These are phyloP conservation scores for Lolium multiflorum DNA, from an alignment of 176 grass and related monocot species.

Conservation along the genomic window DNA sequence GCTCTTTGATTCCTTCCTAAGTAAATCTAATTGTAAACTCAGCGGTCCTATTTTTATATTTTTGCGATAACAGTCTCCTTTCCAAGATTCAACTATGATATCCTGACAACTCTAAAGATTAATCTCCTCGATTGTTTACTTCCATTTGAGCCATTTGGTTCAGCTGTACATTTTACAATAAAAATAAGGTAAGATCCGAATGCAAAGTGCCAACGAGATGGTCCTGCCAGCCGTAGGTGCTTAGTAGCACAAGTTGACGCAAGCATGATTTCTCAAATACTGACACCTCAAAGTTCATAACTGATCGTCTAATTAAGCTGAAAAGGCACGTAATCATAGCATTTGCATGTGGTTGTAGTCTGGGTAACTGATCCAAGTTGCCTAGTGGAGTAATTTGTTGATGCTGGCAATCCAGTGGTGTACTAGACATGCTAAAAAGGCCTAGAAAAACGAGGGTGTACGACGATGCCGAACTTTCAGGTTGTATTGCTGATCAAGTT, in stretches of 20 bases:
- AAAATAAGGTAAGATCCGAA: slow-evolving; percentile 25
- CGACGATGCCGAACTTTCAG: background rate
- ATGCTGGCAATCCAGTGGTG: background rate
- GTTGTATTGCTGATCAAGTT: slow-evolving; percentile 34
- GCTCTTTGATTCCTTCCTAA: background rate
- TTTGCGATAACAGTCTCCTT: slow-evolving; percentile 6
- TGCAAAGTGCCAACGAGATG: slow-evolving; percentile 37
- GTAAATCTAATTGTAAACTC: background rate
- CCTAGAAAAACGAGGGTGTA: background rate
- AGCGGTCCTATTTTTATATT: slow-evolving; percentile 16
- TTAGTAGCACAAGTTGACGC: slow-evolving; percentile 37
- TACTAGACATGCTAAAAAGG: background rate
- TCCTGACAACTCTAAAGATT: slow-evolving; percentile 33
- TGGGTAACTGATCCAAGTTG: slow-evolving; percentile 34
- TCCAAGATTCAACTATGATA: slow-evolving; percentile 9
- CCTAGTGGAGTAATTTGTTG: slow-evolving; percentile 27
- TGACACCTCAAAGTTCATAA: background rate
- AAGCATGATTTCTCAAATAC: slow-evolving; percentile 32
- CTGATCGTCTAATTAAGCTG: slow-evolving; percentile 8
- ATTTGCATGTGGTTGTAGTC: slow-evolving; percentile 41
- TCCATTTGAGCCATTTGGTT: slow-evolving; percentile 30
- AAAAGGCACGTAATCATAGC: slow-evolving; percentile 33
- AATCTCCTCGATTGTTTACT: slow-evolving; percentile 26
- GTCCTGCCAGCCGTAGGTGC: background rate
- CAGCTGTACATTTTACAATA: slow-evolving; percentile 22